Evolutionary conservation across 2,329 filamentous ascomycete genomes (phyloP), one percentile per base, ranked within the genome.

Genomic region (Rhexocercosporidium sp.): DNA sequence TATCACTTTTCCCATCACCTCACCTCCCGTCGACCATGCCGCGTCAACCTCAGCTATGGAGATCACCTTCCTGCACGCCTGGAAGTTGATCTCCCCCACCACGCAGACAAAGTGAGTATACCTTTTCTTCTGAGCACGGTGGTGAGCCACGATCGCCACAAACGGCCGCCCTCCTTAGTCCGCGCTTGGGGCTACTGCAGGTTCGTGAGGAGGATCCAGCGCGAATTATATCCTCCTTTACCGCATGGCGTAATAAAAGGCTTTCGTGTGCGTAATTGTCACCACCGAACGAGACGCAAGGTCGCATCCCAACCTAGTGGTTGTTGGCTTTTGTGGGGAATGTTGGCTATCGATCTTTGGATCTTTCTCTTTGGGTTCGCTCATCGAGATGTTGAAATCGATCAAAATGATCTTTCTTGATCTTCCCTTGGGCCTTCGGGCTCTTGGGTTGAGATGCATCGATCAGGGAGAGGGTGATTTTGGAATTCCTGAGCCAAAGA

Each of bases 271-370:
- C 22, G 47, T 51, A 51, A 51, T 51, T 25, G 47, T 51, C 47
- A 51, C 47, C 22, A 51, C 22, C 47, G 47, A n/a, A 29, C 47
- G 47, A 51, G 47, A 51, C 11, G 47, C 47, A 51, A 51, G 47
- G 47, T 51, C 20, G 22, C 47, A 51, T 51, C 47, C 20, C 47
- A 51, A n/a, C 25, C 47, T 22, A 29, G 47, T 29, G 25, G 47
- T 51, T 22, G n/a, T 47, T n/a, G 46, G 20, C 46, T 22, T 41
- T 41, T 25, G 46, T 49, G 46, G 46, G 22, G 20, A 49, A 7
- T 29, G n/a, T 20, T 18, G 25, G 25, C 20, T 25, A 27, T 51
- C 20, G 44, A 47, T 47, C 44, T 47, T 47, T 47, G n/a, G n/a
- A 47, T 20, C 20, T 47, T 20, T 47, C 44, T 47, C 44, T 9